Evolutionary conservation across 2,329 filamentous ascomycete genomes (phyloP), one percentile per base, ranked within the genome.

Genomic region (Chaetomiaceae sp.): DNA sequence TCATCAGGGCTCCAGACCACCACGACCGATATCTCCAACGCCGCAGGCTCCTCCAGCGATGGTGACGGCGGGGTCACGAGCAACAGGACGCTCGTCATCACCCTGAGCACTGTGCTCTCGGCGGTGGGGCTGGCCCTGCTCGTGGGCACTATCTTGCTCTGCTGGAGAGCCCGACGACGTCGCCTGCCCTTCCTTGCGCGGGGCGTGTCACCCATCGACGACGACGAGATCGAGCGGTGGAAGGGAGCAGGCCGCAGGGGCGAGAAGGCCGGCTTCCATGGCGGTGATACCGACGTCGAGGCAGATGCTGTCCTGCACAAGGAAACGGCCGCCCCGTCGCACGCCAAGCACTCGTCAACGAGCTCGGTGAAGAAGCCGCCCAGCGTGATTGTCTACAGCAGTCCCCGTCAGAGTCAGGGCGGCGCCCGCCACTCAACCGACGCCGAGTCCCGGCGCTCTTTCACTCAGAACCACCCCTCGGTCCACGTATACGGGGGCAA

Each of bases 181-280:
- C 63, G 63, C 27, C 53, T 60, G 11, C 67, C 65, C 4, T 67
- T 80, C 45, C 69, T 76, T 53, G 68, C 70, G 41, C 68, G 79
- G 41, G 77, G 76, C 38, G 76, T 77, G 36, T 77, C 78, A 0
- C 79, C 80, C 11, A 81, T 83, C 49, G 72, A 76, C 51, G 80
- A 83, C 55, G 78, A 82, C 49, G 80, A 83, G 60, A 83, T 83
- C 48, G 76, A 77, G 54, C 79, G 76, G 4, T 83, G 80, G 80
- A 80, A 57, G 64, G 65, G 4, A 32, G 7, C 14, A 29, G 27
- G 27, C 14, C 52, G 56, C 0, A 42, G 53, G 14, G 42, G 40
- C 36, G 58, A 58, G 38, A 59, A 60, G 48, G 41, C 42, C 14
- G 42, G 33, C 1, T 49, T 50, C 22, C 50, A 24, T 4, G 48